These are phyloP conservation scores for Penicillium sp. DNA, from an alignment of 2,329 filamentous ascomycete genomes.

Conservation along the genomic window DNA sequence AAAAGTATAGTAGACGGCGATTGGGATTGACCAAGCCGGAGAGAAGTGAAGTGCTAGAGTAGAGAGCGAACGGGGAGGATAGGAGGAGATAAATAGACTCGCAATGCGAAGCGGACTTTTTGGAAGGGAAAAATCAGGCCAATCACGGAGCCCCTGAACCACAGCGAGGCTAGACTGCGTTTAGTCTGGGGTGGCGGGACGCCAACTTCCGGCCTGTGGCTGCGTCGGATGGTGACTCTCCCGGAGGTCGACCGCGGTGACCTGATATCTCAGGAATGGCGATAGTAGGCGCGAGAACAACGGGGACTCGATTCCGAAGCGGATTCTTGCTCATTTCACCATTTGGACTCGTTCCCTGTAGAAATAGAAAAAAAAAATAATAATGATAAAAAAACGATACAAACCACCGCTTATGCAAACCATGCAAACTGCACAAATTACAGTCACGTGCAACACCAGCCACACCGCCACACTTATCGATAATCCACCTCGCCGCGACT, in stretches of 20 bases:
- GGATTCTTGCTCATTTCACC: too few relatives aligned
- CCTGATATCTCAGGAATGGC: constrained; percentile 13
- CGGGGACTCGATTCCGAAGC: too few relatives aligned
- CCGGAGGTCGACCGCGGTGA: constrained; percentile 14
- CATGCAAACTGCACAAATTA: too few relatives aligned
- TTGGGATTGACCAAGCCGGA: constrained; percentile 11
- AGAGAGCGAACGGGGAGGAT: constrained; percentile 7
- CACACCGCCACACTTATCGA: neutral
- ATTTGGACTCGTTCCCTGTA: too few relatives aligned
- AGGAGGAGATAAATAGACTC: constrained; percentile 21
- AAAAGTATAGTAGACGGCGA: constrained; percentile 12
- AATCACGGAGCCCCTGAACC: constrained; percentile 21
- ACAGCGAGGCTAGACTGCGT: constrained; percentile 8
- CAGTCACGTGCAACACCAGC: neutral
- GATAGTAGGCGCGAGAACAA: too few relatives aligned
- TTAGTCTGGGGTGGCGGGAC: constrained; percentile 10
- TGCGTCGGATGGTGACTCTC: constrained; percentile 13
- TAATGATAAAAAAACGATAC: too few relatives aligned
- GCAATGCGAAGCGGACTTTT: constrained; percentile 24
- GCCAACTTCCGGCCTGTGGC: constrained; percentile 25
- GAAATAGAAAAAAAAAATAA: too few relatives aligned
- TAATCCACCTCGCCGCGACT: neutral
- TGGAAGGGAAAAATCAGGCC: constrained; percentile 16
- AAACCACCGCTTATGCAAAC: too few relatives aligned
- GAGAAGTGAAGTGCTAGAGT: constrained; percentile 3